Evolutionary conservation across 305 asterid species (phyloP).

Genomic region (Solanum hybrid): DNA sequence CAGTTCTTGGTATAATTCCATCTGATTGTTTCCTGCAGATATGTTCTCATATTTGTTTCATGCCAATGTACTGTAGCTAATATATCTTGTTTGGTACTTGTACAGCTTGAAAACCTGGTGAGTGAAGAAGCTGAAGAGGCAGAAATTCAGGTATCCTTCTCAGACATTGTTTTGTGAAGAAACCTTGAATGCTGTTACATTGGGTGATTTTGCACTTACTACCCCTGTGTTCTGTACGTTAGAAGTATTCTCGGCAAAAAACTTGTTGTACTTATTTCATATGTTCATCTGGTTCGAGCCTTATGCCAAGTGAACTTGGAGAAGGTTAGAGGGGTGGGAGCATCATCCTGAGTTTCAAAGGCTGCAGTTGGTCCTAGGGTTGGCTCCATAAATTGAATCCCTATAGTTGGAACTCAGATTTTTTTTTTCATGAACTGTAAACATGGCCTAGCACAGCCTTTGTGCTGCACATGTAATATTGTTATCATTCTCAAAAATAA

Average conservation of each 20-base stretch:
- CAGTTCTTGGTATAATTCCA: not conserved
- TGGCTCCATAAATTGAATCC: not conserved
- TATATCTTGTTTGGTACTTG: conserved; percentile 11
- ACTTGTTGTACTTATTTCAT: not conserved
- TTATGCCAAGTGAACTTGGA: not conserved
- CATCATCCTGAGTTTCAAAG: not conserved
- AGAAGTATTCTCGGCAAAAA: not conserved
- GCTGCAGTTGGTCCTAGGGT: not conserved
- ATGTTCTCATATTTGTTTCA: not conserved
- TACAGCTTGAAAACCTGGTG: conserved; percentile 75
- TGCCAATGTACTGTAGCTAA: conserved; percentile 6
- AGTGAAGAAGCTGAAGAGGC: conserved; percentile 55
- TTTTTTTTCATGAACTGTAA: not conserved
- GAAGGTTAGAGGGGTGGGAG: not conserved
- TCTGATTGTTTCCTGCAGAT: not conserved
- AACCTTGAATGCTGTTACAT: conserved; percentile 1
- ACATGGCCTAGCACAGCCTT: not conserved
- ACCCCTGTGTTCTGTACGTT: not conserved
- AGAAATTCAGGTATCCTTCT: conserved; percentile 65
- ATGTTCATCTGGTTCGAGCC: not conserved
- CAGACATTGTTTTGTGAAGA: not conserved
- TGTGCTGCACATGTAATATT: not conserved
- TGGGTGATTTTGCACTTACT: not conserved
- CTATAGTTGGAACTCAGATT: not conserved
- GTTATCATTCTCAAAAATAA: not conserved